phyloP scores from a whole-genome alignment of 768 basidiomycete genomes.

The Mycena vulgaris region DNA sequence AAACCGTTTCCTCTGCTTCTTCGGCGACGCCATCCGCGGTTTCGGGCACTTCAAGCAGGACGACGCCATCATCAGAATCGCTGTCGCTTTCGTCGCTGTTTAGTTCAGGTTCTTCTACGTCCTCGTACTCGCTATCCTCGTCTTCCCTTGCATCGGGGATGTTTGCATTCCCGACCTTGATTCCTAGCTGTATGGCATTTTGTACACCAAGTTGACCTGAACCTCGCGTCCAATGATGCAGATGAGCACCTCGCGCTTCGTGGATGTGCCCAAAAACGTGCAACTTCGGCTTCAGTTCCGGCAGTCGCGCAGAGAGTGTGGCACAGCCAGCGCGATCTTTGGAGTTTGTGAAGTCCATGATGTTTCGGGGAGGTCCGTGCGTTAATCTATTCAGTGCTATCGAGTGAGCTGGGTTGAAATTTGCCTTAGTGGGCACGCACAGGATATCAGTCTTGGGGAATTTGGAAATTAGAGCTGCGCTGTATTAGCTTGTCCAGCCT shows the following conservation, averaged over 20 bases:
- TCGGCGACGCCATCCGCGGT: neutral
- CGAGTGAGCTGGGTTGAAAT: neutral
- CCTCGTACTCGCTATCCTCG: neutral
- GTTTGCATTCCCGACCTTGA: neutral
- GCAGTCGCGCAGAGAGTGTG: slow-evolving; percentile 57
- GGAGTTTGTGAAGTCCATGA: slow-evolving; percentile 62
- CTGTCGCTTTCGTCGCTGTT: neutral
- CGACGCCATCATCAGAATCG: neutral
- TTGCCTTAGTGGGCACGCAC: neutral
- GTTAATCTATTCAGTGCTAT: slow-evolving; percentile 57
- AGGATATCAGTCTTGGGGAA: neutral
- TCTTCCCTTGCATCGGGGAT: neutral
- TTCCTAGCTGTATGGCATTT: slow-evolving; percentile 23
- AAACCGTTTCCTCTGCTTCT: slow-evolving; percentile 50
- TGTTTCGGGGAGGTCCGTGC: slow-evolving; percentile 69
- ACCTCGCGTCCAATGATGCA: slow-evolving; percentile 53
- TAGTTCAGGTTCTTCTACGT: no score
- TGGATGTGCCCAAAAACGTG: slow-evolving; percentile 80
- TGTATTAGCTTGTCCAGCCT: neutral
- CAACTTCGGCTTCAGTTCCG: slow-evolving; percentile 58
- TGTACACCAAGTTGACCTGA: neutral
- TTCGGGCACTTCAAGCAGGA: neutral
- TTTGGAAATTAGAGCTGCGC: neutral
- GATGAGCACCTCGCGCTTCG: slow-evolving; percentile 67
- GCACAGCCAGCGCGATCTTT: slow-evolving; percentile 65